These are phyloP conservation scores for Protea cynaroides DNA, from an alignment of 164 flowering plant genomes.

Conservation along the genomic window DNA sequence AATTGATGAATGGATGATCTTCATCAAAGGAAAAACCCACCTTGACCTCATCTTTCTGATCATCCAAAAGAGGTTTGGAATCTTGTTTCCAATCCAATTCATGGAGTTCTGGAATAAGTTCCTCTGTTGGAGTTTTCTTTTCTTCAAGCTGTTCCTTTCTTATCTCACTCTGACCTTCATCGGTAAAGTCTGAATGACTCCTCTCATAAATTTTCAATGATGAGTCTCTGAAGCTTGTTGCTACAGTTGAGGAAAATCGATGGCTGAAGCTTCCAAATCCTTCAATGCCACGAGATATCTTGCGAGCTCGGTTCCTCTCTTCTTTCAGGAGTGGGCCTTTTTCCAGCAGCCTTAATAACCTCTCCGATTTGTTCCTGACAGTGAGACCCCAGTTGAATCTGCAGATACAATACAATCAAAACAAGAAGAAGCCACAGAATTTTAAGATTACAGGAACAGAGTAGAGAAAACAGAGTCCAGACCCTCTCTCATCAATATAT, in stretches of 20 bases:
- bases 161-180: not conserved
- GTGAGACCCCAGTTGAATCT: slow-evolving; percentile 89
- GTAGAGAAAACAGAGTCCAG: slow-evolving; percentile 3
- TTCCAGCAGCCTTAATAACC: slow-evolving; percentile 54
- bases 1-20: slow-evolving; percentile 50
- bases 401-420: slow-evolving; percentile 7
- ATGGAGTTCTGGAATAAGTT: slow-evolving; percentile 8
- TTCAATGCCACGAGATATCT: slow-evolving; percentile 61
- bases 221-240: slow-evolving; percentile 23
- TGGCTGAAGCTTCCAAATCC: slow-evolving; percentile 81
- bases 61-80: slow-evolving; percentile 34
- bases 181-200: slow-evolving; percentile 37
- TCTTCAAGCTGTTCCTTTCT: slow-evolving; percentile 23
- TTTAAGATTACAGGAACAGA: not conserved
- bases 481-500: slow-evolving; percentile 78
- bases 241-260: slow-evolving; percentile 20
- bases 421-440: not conserved
- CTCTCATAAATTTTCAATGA: slow-evolving; percentile 30
- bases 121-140: slow-evolving; percentile 27
- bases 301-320: slow-evolving; percentile 61
- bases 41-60: slow-evolving; percentile 16
- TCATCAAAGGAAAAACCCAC: slow-evolving; percentile 18
- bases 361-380: slow-evolving; percentile 76
- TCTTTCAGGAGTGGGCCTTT: slow-evolving; percentile 58
- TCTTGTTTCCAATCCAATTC: slow-evolving; percentile 20